Conservation (phyloP, 768 basidiomycete genomes). For the Rickenella mellea region DNA sequence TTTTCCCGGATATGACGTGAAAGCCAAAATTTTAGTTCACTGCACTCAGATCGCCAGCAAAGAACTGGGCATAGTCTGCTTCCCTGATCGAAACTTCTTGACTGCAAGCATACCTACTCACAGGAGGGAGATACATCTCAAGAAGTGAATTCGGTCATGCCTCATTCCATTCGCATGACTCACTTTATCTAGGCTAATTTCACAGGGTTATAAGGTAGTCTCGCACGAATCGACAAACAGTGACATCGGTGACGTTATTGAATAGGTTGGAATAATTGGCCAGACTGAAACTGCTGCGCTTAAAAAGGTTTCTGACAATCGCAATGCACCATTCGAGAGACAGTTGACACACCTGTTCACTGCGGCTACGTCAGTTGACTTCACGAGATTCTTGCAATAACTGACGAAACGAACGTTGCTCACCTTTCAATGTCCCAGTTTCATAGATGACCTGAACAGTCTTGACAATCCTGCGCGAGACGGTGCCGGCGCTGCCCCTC, state of each 20-base stretch:
- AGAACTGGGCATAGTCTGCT: conserved; percentile 74
- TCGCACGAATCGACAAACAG: neutral
- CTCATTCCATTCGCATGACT: conserved; percentile 1
- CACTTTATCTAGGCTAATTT: conserved; percentile 44
- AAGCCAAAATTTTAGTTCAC: neutral
- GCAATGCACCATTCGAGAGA: conserved; percentile 64
- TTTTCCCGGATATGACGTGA: too few species aligned
- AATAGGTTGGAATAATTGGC: conserved; percentile 53
- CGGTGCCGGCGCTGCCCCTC: conserved; percentile 48
- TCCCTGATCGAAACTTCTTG: conserved; percentile 59
- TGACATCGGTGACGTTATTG: neutral
- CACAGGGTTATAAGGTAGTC: conserved; percentile 73
- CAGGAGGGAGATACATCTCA: conserved; percentile 60
- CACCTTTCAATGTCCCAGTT: conserved; percentile 34
- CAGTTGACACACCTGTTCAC: conserved; percentile 76
- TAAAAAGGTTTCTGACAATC: conserved; percentile 73
- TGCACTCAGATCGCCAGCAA: conserved; percentile 52
- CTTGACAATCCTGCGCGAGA: conserved; percentile 35
- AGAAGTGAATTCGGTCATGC: conserved; percentile 41
- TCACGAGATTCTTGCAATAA: neutral
- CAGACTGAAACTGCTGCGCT: conserved; percentile 85
- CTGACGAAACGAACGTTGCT: neutral
- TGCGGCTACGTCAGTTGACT: conserved; percentile 63
- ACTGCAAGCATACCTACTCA: conserved; percentile 68
- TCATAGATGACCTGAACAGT: conserved; percentile 72